Evolutionary conservation across 148 eudicot genomes (phyloP).

Genomic region (Oxyria digyna): DNA sequence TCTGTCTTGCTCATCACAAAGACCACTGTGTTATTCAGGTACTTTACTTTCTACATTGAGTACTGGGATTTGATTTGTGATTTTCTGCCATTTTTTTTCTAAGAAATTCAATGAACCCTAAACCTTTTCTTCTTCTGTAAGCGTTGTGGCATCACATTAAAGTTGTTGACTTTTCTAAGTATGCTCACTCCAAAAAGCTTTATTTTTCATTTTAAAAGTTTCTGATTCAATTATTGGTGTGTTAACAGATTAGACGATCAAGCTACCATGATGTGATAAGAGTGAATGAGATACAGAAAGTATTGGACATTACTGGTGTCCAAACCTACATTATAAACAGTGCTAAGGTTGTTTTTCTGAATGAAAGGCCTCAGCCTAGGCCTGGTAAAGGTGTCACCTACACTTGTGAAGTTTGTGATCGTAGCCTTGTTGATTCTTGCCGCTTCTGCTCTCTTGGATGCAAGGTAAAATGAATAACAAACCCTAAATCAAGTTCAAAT

Average conservation of each 20-base stretch:
- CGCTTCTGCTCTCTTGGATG: conserved; percentile 91
- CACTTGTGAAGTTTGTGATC: conserved; percentile 76
- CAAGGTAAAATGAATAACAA: conserved; percentile 34
- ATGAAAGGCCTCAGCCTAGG: conserved; percentile 87
- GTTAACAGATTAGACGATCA: conserved; percentile 68
- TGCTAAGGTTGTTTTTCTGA: conserved; percentile 76
- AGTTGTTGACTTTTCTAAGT: not conserved
- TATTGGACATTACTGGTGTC: conserved; percentile 56
- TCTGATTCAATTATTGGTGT: not conserved
- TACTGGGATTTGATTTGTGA: not conserved
- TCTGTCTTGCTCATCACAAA: conserved; percentile 52
- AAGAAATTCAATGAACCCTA: not conserved
- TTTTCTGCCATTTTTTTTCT: not conserved
- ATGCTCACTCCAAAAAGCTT: not conserved
- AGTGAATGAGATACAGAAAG: conserved; percentile 75
- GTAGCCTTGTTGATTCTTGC: conserved; percentile 86
- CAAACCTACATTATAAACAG: conserved; percentile 92
- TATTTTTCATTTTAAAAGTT: not conserved
- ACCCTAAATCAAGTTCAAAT: not conserved
- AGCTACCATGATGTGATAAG: conserved; percentile 93
- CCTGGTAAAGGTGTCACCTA: conserved; percentile 91
- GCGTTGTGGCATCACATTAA: not conserved
- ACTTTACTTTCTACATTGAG: not conserved
- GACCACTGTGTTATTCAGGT: conserved; percentile 86
- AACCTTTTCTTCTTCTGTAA: conserved; percentile 4